Base-by-base conservation (phyloP, 73 alveolate species). In the Symbiodinium pilosum region DNA sequence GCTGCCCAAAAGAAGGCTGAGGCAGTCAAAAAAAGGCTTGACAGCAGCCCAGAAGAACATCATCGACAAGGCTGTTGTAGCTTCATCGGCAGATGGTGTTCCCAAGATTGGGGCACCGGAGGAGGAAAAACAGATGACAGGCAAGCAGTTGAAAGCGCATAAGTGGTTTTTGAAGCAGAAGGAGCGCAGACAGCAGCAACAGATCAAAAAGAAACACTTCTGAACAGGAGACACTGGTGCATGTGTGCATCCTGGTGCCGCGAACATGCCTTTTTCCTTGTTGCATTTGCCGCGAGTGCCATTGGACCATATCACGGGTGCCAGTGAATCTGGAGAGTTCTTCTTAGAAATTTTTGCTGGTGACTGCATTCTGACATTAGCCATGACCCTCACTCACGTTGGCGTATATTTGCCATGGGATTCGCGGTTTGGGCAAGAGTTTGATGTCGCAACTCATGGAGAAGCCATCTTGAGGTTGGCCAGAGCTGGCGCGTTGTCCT, bases 1-100 rank as follows among this genome's bases (percentile, higher is more conserved):
- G 94, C 94, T 5, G 94, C 94, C 12, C 83, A 86, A 47, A 51
- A 38, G 84, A 51, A 86, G 12, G 94, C 84, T 0, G 94, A 86
- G 28, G 52, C 24, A 42, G 94, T 54, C 30, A 38, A 42, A 38
- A 51, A 86, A 11, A 51, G n/a, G 59, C 30, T 16, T 86, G 54
- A 56, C 84, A 54, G 83, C 64, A 0, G 84, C 94, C 0, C 94
- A 54, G 56, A 75, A 68, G 44, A 12, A 47, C n/a, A 39, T 85
- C 38, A 39, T 86, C 54, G 94, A 18, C 56, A 86, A 86, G 18
- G 43, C 93, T 51, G 34, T 81, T 0, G 51, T 71, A 40, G 41
- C 81, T 68, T 9, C 84, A 0, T 8, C 94, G 4, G 84, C 28
- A 12, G 54, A 44, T 11, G 36, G 30, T 56, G 21, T 36, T 24